These are phyloP conservation scores for Boeremia exigua DNA, from an alignment of 2,329 filamentous ascomycete species.

Conservation along the genomic window DNA sequence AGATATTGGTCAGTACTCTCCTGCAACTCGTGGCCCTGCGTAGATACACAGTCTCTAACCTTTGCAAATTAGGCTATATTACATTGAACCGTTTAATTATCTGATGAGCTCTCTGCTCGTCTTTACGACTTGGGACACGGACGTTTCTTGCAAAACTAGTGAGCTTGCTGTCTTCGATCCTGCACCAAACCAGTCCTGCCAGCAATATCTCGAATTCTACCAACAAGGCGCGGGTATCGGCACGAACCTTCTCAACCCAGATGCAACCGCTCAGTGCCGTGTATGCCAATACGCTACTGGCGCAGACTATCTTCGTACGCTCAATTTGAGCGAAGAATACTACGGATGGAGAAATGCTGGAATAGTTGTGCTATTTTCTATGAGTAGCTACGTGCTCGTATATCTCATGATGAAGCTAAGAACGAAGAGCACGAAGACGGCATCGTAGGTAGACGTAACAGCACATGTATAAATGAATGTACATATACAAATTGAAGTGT, in stretches of 20 bases:
- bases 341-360: constrained; percentile 71
- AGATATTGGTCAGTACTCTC: neutral
- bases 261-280: neutral
- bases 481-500: too few species aligned
- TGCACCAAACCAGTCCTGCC: neutral
- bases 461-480: too few species aligned
- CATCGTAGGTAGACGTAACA: too few species aligned
- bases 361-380: constrained; percentile 62
- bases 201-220: neutral
- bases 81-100: neutral
- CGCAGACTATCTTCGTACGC: constrained; percentile 62
- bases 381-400: constrained; percentile 60
- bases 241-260: neutral
- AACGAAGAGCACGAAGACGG: constrained; percentile 43
- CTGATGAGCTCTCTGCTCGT: neutral
- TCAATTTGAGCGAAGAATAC: constrained; percentile 67
- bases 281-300: constrained; percentile 63
- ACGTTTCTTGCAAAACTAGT: neutral
- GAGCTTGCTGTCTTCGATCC: neutral
- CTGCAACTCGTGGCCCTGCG: neutral
- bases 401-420: constrained; percentile 51
- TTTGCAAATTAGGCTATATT: neutral
- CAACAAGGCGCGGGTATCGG: neutral
- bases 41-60: neutral
- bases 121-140: neutral